Evolutionary conservation across 176 grass and related monocot genomes (phyloP).

Genomic region (Luzula sylvatica): DNA sequence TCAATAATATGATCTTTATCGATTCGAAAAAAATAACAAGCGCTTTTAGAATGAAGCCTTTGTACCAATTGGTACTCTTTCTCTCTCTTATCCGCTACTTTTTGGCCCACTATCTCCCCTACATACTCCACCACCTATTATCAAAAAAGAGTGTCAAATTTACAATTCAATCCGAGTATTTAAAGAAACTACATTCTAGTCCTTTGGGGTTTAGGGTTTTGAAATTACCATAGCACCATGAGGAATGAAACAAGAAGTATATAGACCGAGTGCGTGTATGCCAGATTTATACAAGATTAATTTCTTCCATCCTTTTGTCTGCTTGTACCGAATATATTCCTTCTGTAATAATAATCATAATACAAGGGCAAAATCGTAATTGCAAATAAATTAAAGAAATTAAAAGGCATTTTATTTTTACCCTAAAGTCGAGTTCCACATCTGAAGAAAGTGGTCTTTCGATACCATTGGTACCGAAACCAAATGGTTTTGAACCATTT

Average conservation of each 20-base stretch:
- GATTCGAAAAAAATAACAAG: constrained; percentile 89
- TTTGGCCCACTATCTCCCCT: constrained; percentile 68
- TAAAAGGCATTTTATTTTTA: constrained; percentile 10
- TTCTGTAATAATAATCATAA: constrained; percentile 57
- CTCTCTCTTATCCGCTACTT: constrained; percentile 82
- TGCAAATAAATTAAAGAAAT: background rate
- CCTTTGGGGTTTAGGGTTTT: background rate
- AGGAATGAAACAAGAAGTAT: constrained; percentile 70
- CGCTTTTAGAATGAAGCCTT: constrained; percentile 67
- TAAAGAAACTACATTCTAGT: background rate
- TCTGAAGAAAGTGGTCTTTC: constrained; percentile 21
- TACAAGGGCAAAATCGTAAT: constrained; percentile 18
- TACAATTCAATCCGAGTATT: background rate
- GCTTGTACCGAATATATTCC: constrained; percentile 60
- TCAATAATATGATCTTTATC: constrained; percentile 91
- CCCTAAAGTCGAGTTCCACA: constrained; percentile 33
- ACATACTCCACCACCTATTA: constrained; percentile 94
- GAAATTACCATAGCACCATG: constrained; percentile 72
- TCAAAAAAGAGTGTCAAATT: constrained; percentile 6
- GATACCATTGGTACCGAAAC: constrained; percentile 25
- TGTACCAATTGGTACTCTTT: constrained; percentile 70
- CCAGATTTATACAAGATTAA: constrained; percentile 91
- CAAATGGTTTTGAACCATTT: constrained; percentile 61
- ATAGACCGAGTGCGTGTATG: constrained; percentile 93
- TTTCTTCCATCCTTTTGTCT: constrained; percentile 71